A percentile compares a stretch with the other conserved stretches of the same genome.
Conservation (phyloP, 2,329 filamentous ascomycete species). For the Trichocomaceae sp. region DNA sequence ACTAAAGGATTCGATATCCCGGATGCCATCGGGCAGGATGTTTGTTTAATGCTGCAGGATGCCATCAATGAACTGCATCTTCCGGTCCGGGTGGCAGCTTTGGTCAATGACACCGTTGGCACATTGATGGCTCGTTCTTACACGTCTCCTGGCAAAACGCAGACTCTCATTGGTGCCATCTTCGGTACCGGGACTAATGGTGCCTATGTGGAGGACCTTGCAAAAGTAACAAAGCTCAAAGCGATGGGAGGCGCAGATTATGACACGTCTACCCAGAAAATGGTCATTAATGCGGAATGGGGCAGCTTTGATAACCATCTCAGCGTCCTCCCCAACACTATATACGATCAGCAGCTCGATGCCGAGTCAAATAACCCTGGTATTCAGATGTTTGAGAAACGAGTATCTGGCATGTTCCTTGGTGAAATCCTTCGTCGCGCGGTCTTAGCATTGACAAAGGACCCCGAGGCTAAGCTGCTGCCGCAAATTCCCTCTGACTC, state of each 20-base stretch:
- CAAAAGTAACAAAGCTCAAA: slow-evolving; percentile 71
- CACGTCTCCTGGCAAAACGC: slow-evolving; percentile 78
- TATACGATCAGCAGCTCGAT: slow-evolving; percentile 76
- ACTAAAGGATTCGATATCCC: slow-evolving; percentile 97
- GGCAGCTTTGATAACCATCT: slow-evolving; percentile 95
- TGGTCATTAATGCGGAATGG: slow-evolving; percentile 99
- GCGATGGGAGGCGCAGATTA: slow-evolving; percentile 52
- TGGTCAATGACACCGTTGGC: slow-evolving; percentile 96
- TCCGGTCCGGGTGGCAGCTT: slow-evolving; percentile 86
- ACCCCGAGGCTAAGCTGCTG: slow-evolving; percentile 64
- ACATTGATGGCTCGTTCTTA: slow-evolving; percentile 98
- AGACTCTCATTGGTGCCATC: slow-evolving; percentile 87
- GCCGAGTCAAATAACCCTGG: slow-evolving; percentile 79
- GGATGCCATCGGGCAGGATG: slow-evolving; percentile 91
- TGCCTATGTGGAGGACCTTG: slow-evolving; percentile 88
- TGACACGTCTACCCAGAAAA: slow-evolving; percentile 75
- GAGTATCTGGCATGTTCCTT: slow-evolving; percentile 95
- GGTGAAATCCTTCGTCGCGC: slow-evolving; percentile 84
- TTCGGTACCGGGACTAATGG: slow-evolving; percentile 98
- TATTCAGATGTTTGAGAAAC: slow-evolving; percentile 98
- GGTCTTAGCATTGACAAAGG: slow-evolving; percentile 64
- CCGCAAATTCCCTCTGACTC: slow-evolving; percentile 61
- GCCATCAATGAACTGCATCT: slow-evolving; percentile 83
- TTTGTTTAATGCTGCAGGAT: slow-evolving; percentile 78
- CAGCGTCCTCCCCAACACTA: slow-evolving; percentile 76